phyloP scores from a whole-genome alignment of 192 early-diverging fungal genomes.

The Backusella luteola region DNA sequence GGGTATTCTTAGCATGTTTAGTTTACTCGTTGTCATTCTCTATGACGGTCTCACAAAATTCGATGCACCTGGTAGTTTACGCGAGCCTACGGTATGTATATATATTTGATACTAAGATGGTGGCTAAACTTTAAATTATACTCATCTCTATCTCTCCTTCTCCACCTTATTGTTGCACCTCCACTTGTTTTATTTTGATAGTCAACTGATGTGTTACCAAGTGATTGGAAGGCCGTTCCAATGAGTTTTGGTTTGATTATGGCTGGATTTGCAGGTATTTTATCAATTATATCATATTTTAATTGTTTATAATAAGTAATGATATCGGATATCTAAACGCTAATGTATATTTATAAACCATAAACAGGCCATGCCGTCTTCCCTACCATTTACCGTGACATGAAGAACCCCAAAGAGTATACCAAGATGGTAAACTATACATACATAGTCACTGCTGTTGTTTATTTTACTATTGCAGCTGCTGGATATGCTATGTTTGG shows the following conservation, averaged over 20 bases:
- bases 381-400: conserved; percentile 66
- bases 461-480: conserved; percentile 55
- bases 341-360: background rate
- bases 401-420: conserved; percentile 55
- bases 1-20: conserved; percentile 54
- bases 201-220: conserved; percentile 53
- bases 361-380: conserved; percentile 60
- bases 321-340: background rate
- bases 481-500: conserved; percentile 77
- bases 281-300: background rate
- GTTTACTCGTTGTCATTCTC: conserved; percentile 55
- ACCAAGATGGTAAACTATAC: conserved; percentile 51
- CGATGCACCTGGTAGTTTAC: conserved; percentile 55
- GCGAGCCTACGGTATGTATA: conserved; percentile 41
- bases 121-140: background rate
- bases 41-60: conserved; percentile 54
- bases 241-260: conserved; percentile 60
- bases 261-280: conserved; percentile 45
- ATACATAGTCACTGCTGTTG: conserved; percentile 45
- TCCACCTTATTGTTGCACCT: background rate
- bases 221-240: conserved; percentile 40
- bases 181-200: background rate
- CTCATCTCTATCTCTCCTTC: background rate
- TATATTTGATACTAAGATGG: background rate
- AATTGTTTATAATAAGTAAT: background rate